Evolutionary conservation across 1,284 basidiomycete species (phyloP).

Genomic region (Mycosarcoma mackinlayi): DNA sequence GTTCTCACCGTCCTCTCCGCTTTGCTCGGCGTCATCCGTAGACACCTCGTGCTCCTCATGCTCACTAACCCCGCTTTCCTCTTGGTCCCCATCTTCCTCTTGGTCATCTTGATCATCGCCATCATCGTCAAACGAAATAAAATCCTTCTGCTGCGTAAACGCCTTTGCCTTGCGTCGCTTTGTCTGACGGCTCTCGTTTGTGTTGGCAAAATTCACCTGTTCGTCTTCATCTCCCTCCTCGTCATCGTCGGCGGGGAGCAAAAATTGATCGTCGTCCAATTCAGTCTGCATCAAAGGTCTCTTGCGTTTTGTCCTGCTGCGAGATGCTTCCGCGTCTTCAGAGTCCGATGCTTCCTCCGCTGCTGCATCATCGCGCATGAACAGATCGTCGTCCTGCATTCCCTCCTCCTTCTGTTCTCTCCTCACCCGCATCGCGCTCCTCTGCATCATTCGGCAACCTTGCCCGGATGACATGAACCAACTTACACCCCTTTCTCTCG

Average conservation of each 20-base stretch:
- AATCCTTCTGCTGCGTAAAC: constrained; percentile 60
- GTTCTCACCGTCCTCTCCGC: constrained; percentile 10
- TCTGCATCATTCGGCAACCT: constrained; percentile 3
- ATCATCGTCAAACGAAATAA: constrained; percentile 58
- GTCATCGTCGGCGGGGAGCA: constrained; percentile 9
- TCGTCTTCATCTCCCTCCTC: constrained; percentile 21
- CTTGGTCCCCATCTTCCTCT: constrained; percentile 11
- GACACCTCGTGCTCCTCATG: constrained; percentile 13
- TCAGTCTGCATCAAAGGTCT: constrained; percentile 35
- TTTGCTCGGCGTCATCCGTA: constrained; percentile 8
- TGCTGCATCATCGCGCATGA: constrained; percentile 56
- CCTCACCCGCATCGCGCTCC: not conserved
- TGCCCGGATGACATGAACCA: constrained; percentile 57
- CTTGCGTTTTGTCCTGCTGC: constrained; percentile 21
- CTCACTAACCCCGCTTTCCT: constrained; percentile 14
- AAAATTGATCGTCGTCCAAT: constrained; percentile 16
- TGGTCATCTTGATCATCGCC: constrained; percentile 39
- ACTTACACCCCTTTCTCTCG: constrained; percentile 46
- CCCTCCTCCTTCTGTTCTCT: constrained; percentile 8
- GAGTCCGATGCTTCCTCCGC: constrained; percentile 23
- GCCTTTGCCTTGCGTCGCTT: constrained; percentile 39
- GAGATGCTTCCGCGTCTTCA: not conserved
- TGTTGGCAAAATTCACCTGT: constrained; percentile 13
- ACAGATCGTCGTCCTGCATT: constrained; percentile 43
- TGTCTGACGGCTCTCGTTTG: constrained; percentile 1